These are phyloP conservation scores for Alternaria alternata DNA, from an alignment of 2,329 filamentous ascomycete species.

Conservation along the genomic window DNA sequence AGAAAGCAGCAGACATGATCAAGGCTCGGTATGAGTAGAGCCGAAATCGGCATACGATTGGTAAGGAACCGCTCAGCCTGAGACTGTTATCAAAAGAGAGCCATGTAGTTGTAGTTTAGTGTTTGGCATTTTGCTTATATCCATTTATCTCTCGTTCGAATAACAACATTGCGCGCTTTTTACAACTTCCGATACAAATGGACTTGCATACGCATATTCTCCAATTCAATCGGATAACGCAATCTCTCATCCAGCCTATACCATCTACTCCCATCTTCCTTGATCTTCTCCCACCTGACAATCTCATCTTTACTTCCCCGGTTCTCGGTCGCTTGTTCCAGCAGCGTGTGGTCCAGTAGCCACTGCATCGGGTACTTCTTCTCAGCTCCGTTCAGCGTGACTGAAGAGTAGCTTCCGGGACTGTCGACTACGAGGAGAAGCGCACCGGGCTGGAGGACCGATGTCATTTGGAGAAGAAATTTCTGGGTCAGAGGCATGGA, in stretches of 20 bases:
- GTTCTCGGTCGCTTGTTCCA: slow-evolving; percentile 46
- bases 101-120: neutral
- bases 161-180: neutral
- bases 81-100: neutral
- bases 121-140: too few relatives aligned
- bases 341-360: slow-evolving; percentile 83
- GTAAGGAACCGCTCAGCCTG: neutral
- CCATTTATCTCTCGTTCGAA: neutral
- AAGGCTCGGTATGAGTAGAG: neutral
- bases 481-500: slow-evolving; percentile 78
- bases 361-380: slow-evolving; percentile 92
- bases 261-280: slow-evolving; percentile 82
- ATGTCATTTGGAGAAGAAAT: slow-evolving; percentile 61
- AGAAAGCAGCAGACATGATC: slow-evolving; percentile 3
- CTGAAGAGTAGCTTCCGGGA: slow-evolving; percentile 89
- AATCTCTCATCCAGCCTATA: slow-evolving; percentile 73
- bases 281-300: slow-evolving; percentile 73
- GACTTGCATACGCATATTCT: slow-evolving; percentile 95
- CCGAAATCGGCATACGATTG: neutral
- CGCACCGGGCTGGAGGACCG: slow-evolving; percentile 64
- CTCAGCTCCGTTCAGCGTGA: slow-evolving; percentile 65
- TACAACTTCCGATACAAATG: slow-evolving; percentile 70
- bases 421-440: slow-evolving; percentile 89
- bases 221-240: slow-evolving; percentile 82
- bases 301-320: slow-evolving; percentile 22